A percentile compares a stretch with the other conserved stretches of the same genome.
phyloP scores from a whole-genome alignment of 2,329 filamentous ascomycete species.

The Pestalotiopsis fici region DNA sequence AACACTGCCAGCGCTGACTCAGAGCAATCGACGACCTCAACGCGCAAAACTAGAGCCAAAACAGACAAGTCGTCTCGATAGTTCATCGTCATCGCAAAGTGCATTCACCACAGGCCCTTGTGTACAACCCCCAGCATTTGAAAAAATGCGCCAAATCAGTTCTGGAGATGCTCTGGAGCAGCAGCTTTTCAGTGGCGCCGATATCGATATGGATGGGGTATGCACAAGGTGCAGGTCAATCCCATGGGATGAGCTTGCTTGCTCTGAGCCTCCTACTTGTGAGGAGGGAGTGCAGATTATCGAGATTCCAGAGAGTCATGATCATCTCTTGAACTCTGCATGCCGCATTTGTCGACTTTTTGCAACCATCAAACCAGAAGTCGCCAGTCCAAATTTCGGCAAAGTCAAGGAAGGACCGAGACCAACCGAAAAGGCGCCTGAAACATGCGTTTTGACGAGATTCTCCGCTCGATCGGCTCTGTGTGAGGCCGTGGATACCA shows the following conservation, averaged over 20 bases:
- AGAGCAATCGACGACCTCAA: no score
- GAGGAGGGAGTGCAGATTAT: background rate
- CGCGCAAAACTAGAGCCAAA: no score
- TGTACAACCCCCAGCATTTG: no score
- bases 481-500: background rate
- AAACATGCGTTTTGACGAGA: background rate
- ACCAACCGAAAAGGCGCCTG: background rate
- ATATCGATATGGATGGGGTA: background rate
- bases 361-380: background rate
- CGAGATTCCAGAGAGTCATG: background rate
- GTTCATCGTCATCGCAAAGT: no score
- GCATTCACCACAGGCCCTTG: no score
- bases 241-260: background rate
- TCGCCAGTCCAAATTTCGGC: background rate
- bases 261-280: background rate
- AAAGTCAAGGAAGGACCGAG: background rate
- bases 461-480: background rate
- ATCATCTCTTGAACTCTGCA: background rate
- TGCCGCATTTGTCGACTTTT: background rate
- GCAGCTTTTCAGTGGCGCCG: no score
- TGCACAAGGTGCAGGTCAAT: background rate
- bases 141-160: no score
- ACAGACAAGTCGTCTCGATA: no score
- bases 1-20: no score
- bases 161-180: no score